Conservation (phyloP, 2,329 filamentous ascomycete genomes). For the Onygenales sp. region DNA sequence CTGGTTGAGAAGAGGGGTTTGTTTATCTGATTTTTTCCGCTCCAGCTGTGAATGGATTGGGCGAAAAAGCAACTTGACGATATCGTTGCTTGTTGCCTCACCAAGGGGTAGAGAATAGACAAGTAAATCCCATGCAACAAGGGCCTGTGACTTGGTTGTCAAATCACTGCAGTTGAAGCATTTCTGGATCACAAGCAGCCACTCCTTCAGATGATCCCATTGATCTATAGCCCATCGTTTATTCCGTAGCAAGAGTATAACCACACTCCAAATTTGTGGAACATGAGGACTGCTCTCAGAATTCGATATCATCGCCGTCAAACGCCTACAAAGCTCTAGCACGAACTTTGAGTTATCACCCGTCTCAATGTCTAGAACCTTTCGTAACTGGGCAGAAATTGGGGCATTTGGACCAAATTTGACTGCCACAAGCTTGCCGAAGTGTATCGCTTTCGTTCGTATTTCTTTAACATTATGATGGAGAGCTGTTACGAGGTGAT, state of each 20-base stretch:
- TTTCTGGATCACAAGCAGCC: slow-evolving; percentile 68
- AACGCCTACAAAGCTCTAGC: slow-evolving; percentile 56
- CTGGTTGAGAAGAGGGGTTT: slow-evolving; percentile 36
- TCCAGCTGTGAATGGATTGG: slow-evolving; percentile 62
- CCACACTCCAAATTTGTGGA: slow-evolving; percentile 79
- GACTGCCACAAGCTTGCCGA: slow-evolving; percentile 63
- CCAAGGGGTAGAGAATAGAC: slow-evolving; percentile 64
- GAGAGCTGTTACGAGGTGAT: slow-evolving; percentile 73
- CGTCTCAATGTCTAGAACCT: slow-evolving; percentile 40
- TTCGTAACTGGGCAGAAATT: slow-evolving; percentile 54
- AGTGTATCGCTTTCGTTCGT: slow-evolving; percentile 60
- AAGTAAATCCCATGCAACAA: slow-evolving; percentile 77
- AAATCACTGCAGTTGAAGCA: slow-evolving; percentile 75
- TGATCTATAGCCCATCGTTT: slow-evolving; percentile 48
- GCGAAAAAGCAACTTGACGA: slow-evolving; percentile 56
- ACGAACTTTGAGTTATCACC: slow-evolving; percentile 53
- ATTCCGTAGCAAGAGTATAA: slow-evolving; percentile 65
- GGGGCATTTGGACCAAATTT: slow-evolving; percentile 59
- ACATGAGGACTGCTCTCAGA: slow-evolving; percentile 56
- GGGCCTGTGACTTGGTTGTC: slow-evolving; percentile 63
- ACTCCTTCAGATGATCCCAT: slow-evolving; percentile 66
- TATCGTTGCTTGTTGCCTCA: slow-evolving; percentile 43
- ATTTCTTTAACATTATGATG: slow-evolving; percentile 71
- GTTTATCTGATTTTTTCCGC: slow-evolving; percentile 48
- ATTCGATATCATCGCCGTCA: slow-evolving; percentile 56